Evolutionary conservation across 2,329 filamentous ascomycete genomes (phyloP).

Genomic region (Mycosphaerella sp.): DNA sequence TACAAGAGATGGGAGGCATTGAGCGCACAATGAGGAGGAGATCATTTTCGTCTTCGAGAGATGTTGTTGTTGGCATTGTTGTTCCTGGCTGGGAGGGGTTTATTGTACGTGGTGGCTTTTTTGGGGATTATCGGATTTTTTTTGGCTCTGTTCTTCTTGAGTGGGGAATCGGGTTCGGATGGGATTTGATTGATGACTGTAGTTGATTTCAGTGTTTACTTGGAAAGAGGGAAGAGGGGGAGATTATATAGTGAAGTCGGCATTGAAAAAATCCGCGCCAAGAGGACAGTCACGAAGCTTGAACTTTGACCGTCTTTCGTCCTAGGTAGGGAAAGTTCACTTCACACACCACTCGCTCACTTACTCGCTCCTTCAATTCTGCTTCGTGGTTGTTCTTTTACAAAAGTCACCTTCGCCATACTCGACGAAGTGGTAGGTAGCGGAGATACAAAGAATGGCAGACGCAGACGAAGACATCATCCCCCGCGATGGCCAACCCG

Average conservation of each 20-base stretch:
- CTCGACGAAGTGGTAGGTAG: background rate
- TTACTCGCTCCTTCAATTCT: too few relatives aligned
- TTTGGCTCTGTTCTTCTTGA: too few relatives aligned
- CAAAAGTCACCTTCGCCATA: background rate
- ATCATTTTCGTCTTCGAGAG: slow-evolving; percentile 23
- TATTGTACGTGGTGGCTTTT: too few relatives aligned
- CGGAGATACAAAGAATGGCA: slow-evolving; percentile 26
- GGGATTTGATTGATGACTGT: background rate
- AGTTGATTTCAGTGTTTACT: too few relatives aligned
- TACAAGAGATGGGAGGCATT: background rate
- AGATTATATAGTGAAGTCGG: too few relatives aligned
- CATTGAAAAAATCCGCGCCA: background rate
- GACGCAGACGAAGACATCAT: slow-evolving; percentile 35
- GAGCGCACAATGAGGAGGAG: slow-evolving; percentile 21
- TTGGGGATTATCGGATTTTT: too few relatives aligned
- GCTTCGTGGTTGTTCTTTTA: background rate
- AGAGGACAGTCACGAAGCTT: background rate
- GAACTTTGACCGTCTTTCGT: too few relatives aligned
- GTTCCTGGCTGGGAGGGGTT: too few relatives aligned
- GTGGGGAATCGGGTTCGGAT: too few relatives aligned
- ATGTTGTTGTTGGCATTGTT: too few relatives aligned
- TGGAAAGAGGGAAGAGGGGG: background rate
- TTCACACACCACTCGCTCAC: background rate
- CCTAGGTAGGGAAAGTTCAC: too few relatives aligned
- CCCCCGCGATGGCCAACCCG: slow-evolving; percentile 50